These are phyloP conservation scores for Cokeromyces recurvatus DNA, from an alignment of 371 early-diverging fungal genomes.

Conservation along the genomic window DNA sequence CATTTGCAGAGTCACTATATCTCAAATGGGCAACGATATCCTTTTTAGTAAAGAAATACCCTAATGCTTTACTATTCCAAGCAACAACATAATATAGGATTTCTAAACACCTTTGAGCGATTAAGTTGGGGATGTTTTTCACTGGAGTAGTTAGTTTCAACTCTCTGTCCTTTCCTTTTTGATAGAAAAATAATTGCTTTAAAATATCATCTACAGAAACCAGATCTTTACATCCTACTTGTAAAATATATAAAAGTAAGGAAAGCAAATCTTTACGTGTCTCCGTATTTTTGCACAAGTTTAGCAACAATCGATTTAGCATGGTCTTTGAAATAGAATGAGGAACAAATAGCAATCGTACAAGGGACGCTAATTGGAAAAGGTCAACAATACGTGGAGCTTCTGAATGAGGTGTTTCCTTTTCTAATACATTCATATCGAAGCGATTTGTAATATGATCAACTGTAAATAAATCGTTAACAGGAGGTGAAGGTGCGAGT, in stretches of 20 bases:
- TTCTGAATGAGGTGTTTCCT: too few relatives aligned
- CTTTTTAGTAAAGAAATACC: slow-evolving; percentile 73
- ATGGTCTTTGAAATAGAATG: slow-evolving; percentile 71
- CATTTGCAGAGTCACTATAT: not conserved
- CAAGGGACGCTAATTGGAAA: slow-evolving; percentile 70
- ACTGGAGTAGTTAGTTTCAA: not conserved
- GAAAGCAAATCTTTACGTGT: slow-evolving; percentile 82
- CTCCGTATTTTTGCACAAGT: slow-evolving; percentile 87
- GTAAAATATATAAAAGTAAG: slow-evolving; percentile 79
- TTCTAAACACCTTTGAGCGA: slow-evolving; percentile 86
- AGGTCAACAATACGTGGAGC: slow-evolving; percentile 81
- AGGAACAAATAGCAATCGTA: slow-evolving; percentile 83
- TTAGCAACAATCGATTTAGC: slow-evolving; percentile 69
- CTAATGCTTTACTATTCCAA: slow-evolving; percentile 57
- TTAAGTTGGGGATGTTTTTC: slow-evolving; percentile 71
- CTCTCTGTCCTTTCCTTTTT: not conserved
- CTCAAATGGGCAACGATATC: slow-evolving; percentile 37
- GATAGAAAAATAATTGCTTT: not conserved
- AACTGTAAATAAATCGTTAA: too few relatives aligned
- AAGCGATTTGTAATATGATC: too few relatives aligned
- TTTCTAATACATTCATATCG: too few relatives aligned
- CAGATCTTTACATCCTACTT: slow-evolving; percentile 76
- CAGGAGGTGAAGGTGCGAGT: too few relatives aligned
- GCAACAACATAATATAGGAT: slow-evolving; percentile 71
- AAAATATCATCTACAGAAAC: slow-evolving; percentile 63